Conservation (phyloP, 108 stramenopile genomes). For the Cyclotella baltica region DNA sequence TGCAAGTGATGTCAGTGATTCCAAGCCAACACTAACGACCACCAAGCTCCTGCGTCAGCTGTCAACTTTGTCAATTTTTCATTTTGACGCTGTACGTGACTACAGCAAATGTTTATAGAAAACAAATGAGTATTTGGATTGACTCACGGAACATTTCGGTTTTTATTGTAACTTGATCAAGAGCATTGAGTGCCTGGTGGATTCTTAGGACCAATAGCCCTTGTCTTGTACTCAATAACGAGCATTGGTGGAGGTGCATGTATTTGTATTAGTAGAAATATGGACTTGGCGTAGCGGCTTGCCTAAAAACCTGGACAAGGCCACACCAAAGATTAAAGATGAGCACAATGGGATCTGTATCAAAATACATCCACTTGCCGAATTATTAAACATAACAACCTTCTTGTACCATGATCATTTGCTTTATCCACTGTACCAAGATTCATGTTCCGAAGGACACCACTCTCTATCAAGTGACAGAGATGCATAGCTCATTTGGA, state of each 20-base stretch:
- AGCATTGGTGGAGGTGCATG: constrained; percentile 69
- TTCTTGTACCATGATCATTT: too few relatives aligned
- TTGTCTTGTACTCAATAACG: constrained; percentile 65
- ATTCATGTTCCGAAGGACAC: too few relatives aligned
- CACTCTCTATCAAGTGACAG: too few relatives aligned
- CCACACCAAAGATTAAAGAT: too few relatives aligned
- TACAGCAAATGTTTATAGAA: constrained; percentile 51
- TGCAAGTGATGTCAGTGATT: too few relatives aligned
- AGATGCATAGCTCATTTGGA: too few relatives aligned
- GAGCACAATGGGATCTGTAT: too few relatives aligned
- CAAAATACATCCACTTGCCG: too few relatives aligned
- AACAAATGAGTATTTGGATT: constrained; percentile 60
- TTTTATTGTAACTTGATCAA: constrained; percentile 63
- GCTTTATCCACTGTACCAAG: too few relatives aligned
- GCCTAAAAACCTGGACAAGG: constrained; percentile 51
- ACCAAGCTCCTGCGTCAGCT: constrained; percentile 27
- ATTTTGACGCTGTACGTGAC: constrained; percentile 49
- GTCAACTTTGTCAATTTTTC: constrained; percentile 61
- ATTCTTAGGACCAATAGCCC: constrained; percentile 24
- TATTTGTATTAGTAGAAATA: constrained; percentile 41
- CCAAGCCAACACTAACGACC: too few relatives aligned
- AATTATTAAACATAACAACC: too few relatives aligned
- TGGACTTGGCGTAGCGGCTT: constrained; percentile 65
- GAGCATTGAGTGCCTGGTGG: constrained; percentile 16
- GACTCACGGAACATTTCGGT: constrained; percentile 58